Evolutionary conservation across 768 basidiomycete genomes (phyloP).

Genomic region (Tephrocybe rancida): DNA sequence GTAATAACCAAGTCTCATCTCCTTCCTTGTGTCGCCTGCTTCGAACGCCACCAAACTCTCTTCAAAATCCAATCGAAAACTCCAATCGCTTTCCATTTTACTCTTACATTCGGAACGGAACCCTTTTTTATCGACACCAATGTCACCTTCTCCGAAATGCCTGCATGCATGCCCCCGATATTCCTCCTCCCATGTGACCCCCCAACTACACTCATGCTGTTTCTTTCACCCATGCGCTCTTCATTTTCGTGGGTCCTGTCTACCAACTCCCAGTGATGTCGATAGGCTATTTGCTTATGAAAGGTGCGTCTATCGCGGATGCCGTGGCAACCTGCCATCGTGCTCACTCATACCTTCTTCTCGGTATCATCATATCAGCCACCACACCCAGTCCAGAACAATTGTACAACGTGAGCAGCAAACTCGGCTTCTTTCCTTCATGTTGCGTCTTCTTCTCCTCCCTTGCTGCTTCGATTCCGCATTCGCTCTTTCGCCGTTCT

Average conservation of each 20-base stretch:
- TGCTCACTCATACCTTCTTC: constrained; percentile 15
- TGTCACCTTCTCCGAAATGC: not conserved
- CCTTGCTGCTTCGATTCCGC: constrained; percentile 14
- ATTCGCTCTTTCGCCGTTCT: constrained; percentile 8
- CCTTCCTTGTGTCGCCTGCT: constrained; percentile 2
- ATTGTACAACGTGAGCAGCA: constrained; percentile 48
- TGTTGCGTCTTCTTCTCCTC: not conserved
- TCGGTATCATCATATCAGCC: constrained; percentile 30
- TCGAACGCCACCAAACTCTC: constrained; percentile 2
- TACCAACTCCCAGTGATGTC: constrained; percentile 45
- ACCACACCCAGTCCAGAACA: constrained; percentile 57
- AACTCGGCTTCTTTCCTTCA: constrained; percentile 14
- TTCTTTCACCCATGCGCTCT: constrained; percentile 8
- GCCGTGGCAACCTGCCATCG: constrained; percentile 5
- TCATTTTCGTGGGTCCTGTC: constrained; percentile 5
- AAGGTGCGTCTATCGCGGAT: constrained; percentile 42
- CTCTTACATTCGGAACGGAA: constrained; percentile 3
- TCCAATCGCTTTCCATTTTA: not conserved
- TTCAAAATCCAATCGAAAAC: not conserved
- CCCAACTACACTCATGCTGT: not conserved
- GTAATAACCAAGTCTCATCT: constrained; percentile 3
- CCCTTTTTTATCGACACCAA: constrained; percentile 3
- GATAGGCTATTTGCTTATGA: constrained; percentile 62
- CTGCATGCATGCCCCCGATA: not conserved
- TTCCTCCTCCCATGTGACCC: constrained; percentile 12